Evolutionary conservation across 2,329 filamentous ascomycete genomes (phyloP).

Genomic region (Pestalotiopsis sp.): DNA sequence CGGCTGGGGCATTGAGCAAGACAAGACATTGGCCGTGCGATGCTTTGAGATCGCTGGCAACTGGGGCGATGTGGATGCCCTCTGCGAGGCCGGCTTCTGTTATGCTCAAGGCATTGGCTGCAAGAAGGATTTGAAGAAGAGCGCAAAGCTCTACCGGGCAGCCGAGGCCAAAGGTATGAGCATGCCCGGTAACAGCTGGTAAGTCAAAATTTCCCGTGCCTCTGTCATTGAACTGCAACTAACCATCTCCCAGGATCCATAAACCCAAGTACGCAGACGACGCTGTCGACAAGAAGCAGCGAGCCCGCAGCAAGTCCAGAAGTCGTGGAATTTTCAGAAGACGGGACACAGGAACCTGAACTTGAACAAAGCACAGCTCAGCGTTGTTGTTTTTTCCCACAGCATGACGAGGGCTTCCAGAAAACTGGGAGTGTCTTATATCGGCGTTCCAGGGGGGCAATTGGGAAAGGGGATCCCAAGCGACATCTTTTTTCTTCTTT

Average conservation of each 20-base stretch:
- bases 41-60: constrained; percentile 96
- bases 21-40: constrained; percentile 80
- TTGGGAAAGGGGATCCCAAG: neutral
- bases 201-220: constrained; percentile 37
- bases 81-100: constrained; percentile 93
- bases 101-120: constrained; percentile 92
- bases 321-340: constrained; percentile 72
- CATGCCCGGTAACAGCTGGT: constrained; percentile 99
- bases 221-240: neutral
- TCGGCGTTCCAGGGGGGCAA: neutral
- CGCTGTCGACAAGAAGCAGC: constrained; percentile 51
- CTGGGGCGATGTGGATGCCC: constrained; percentile 93
- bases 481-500: neutral
- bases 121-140: constrained; percentile 95
- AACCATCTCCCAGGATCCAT: constrained; percentile 71
- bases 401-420: neutral
- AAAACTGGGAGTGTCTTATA: neutral
- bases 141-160: constrained; percentile 84
- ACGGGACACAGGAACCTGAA: constrained; percentile 36
- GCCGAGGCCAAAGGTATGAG: constrained; percentile 93
- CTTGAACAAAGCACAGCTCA: neutral
- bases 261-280: constrained; percentile 89
- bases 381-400: neutral
- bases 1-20: constrained; percentile 94
- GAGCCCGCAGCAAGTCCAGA: constrained; percentile 73